Evolutionary conservation across 768 basidiomycete species (phyloP).

Genomic region (Russula lepida): DNA sequence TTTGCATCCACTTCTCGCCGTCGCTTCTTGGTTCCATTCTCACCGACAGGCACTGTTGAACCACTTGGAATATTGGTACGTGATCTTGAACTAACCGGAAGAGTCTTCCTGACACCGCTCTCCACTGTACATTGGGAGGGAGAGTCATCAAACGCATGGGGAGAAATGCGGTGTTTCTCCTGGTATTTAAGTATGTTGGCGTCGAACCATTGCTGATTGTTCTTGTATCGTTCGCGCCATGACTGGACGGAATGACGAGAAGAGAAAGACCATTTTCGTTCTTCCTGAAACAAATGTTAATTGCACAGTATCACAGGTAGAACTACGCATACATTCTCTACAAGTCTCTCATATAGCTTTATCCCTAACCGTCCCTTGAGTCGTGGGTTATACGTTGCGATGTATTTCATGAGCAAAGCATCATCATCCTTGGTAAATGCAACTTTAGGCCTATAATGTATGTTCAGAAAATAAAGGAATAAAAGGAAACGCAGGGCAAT

Average conservation of each 20-base stretch:
- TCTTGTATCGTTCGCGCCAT: slow-evolving; percentile 56
- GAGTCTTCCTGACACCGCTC: background rate
- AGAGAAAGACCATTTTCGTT: slow-evolving; percentile 44
- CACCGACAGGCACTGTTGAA: background rate
- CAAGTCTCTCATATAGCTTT: slow-evolving; percentile 35
- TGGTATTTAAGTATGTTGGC: slow-evolving; percentile 35
- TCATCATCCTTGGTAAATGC: slow-evolving; percentile 37
- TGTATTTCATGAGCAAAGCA: slow-evolving; percentile 34
- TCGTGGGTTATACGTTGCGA: slow-evolving; percentile 41
- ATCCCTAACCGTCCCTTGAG: slow-evolving; percentile 39
- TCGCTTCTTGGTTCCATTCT: slow-evolving; percentile 5
- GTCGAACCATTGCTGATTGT: slow-evolving; percentile 37
- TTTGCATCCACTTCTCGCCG: background rate
- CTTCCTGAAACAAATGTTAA: slow-evolving; percentile 27
- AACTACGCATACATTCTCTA: slow-evolving; percentile 37
- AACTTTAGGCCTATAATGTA: background rate
- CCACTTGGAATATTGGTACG: background rate
- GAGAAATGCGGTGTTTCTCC: slow-evolving; percentile 24
- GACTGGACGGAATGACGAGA: slow-evolving; percentile 46
- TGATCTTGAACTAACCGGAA: background rate
- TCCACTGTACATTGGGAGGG: background rate
- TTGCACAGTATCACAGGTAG: background rate
- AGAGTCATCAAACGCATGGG: background rate
- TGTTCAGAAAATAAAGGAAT: background rate
- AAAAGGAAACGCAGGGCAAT: background rate